These are phyloP conservation scores for Fusarium duplospermum DNA, from an alignment of 2,329 filamentous ascomycete species.

Conservation along the genomic window DNA sequence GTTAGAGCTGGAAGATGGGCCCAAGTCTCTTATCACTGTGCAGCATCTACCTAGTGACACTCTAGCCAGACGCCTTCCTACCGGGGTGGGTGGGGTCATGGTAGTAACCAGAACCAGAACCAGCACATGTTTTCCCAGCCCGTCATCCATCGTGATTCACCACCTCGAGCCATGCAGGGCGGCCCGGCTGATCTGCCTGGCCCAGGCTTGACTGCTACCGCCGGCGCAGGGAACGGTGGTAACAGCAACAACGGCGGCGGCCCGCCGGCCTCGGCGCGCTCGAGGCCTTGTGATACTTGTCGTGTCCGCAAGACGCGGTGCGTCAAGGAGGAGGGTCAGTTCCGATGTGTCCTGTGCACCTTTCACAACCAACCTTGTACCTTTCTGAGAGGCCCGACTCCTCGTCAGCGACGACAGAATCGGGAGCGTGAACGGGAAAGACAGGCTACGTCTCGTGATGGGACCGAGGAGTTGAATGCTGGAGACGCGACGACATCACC, in stretches of 20 bases:
- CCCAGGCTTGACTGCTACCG: constrained; percentile 15
- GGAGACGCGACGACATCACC: constrained; percentile 31
- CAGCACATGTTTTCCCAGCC: constrained; percentile 39
- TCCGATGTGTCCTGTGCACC: constrained; percentile 71
- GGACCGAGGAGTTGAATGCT: constrained; percentile 20
- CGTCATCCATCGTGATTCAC: constrained; percentile 33
- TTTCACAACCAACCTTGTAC: constrained; percentile 77
- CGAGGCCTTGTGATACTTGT: constrained; percentile 72
- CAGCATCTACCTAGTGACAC: constrained; percentile 28
- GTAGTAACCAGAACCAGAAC: neutral
- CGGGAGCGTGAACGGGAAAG: constrained; percentile 37
- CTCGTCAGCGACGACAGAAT: constrained; percentile 45
- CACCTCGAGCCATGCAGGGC: constrained; percentile 31
- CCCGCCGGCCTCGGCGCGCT: constrained; percentile 23
- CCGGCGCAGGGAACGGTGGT: constrained; percentile 2
- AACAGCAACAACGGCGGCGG: neutral
- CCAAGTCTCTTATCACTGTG: constrained; percentile 40
- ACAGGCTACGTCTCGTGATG: constrained; percentile 28
- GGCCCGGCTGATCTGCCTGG: constrained; percentile 29
- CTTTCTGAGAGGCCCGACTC: constrained; percentile 61
- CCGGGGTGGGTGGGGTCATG: constrained; percentile 34
- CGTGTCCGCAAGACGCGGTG: constrained; percentile 74
- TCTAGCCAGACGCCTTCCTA: constrained; percentile 20
- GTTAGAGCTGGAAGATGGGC: constrained; percentile 34
- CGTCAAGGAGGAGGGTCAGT: constrained; percentile 69